A percentile compares a stretch with the other conserved stretches of the same genome.
Conservation (phyloP, 208 protist species). For the Blechomonas ayalai region DNA sequence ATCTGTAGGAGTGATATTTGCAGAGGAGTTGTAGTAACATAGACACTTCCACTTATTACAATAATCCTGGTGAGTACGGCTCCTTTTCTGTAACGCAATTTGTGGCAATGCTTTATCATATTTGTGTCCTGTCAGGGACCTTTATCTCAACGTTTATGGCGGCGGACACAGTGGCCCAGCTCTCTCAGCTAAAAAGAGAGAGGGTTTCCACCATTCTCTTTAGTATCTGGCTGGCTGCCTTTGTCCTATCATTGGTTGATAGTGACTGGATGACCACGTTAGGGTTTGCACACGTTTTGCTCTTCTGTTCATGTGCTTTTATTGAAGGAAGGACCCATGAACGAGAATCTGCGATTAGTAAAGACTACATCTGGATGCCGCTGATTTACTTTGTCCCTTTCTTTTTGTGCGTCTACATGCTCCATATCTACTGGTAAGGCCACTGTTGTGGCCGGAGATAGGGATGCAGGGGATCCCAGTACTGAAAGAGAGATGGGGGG, state of each 20-base stretch:
- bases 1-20: conserved; percentile 1
- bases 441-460: no score
- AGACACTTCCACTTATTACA: no score
- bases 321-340: conserved; percentile 2
- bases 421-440: conserved; percentile 22
- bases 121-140: conserved; percentile 20
- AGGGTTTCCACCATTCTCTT: conserved; percentile 19
- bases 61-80: no score
- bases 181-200: conserved; percentile 16
- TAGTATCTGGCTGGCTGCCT: conserved; percentile 21
- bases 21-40: background rate
- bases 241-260: conserved; percentile 23
- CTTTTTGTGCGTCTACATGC: conserved; percentile 32
- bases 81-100: no score
- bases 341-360: conserved; percentile 4
- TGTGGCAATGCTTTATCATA: conserved; percentile 12
- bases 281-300: conserved; percentile 15
- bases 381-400: conserved; percentile 33
- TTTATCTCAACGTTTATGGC: conserved; percentile 65
- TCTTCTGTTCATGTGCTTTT: conserved; percentile 24
- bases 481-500: no score
- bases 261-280: conserved; percentile 33
- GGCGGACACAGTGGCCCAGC: conserved; percentile 42
- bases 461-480: no score
- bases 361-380: conserved; percentile 51